These are phyloP conservation scores for Taxillus chinensis DNA, from an alignment of 164 flowering plant genomes.

Conservation along the genomic window DNA sequence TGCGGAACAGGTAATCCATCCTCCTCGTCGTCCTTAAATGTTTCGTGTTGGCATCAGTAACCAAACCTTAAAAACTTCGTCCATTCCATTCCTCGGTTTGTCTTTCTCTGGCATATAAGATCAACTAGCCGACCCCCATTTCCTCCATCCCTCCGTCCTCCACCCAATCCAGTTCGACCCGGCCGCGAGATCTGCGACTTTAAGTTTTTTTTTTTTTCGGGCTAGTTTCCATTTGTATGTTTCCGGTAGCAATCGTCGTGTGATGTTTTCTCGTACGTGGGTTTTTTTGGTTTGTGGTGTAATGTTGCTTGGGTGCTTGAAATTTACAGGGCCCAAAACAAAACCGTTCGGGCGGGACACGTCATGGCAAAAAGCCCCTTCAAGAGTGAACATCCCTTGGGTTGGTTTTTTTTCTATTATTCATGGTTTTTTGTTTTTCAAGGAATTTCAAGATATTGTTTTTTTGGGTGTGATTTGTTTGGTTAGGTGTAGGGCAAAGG, in stretches of 20 bases:
- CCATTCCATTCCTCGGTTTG: background rate
- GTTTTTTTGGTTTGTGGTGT: background rate
- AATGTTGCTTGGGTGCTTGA: conserved; percentile 12
- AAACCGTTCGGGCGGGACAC: background rate
- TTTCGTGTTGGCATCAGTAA: conserved; percentile 10
- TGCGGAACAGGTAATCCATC: background rate
- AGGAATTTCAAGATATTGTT: background rate
- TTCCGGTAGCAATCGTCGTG: background rate
- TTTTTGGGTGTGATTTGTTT: too few relatives aligned
- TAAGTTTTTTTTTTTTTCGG: background rate
- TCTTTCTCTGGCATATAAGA: background rate
- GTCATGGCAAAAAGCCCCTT: background rate
- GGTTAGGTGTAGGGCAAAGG: too few relatives aligned
- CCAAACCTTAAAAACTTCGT: conserved; percentile 8
- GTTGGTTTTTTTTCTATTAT: background rate
- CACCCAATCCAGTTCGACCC: conserved; percentile 1
- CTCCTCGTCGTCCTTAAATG: background rate
- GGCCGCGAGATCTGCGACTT: background rate
- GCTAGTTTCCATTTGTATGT: background rate
- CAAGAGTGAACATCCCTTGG: background rate
- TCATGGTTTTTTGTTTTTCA: too few relatives aligned
- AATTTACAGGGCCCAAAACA: conserved; percentile 10
- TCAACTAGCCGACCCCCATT: background rate
- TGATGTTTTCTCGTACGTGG: background rate
- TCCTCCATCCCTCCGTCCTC: background rate